These are phyloP conservation scores for Nemania sp. DNA, from an alignment of 2,329 filamentous ascomycete species.

Conservation along the genomic window DNA sequence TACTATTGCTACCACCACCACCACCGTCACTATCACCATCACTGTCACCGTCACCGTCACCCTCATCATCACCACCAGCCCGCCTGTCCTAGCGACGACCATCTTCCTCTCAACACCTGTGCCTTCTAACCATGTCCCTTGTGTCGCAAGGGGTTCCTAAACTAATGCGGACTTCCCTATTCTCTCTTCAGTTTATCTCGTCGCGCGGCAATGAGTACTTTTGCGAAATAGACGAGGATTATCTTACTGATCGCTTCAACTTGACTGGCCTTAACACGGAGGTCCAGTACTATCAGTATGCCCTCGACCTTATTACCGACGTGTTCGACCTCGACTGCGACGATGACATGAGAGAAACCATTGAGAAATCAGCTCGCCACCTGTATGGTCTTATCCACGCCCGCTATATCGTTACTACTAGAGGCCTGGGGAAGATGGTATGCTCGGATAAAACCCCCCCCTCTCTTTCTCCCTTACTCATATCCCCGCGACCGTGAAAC, in stretches of 20 bases:
- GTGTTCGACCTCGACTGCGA: conserved; percentile 99
- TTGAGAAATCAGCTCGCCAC: conserved; percentile 95
- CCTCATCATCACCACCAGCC: no score
- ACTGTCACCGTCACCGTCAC: no score
- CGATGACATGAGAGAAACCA: conserved; percentile 96
- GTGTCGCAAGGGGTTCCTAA: conserved; percentile 2
- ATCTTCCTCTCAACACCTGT: not conserved
- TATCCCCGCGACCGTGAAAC: not conserved
- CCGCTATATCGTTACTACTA: conserved; percentile 93
- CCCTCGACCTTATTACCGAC: conserved; percentile 93
- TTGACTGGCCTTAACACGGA: conserved; percentile 95
- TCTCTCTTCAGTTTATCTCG: conserved; percentile 94
- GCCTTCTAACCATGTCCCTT: not conserved
- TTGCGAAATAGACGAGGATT: conserved; percentile 99
- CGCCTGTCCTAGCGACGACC: no score
- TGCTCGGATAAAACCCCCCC: conserved; percentile 28
- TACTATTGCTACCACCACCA: no score
- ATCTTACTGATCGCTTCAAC: conserved; percentile 97
- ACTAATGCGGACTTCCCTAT: conserved; percentile 28
- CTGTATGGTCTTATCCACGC: conserved; percentile 96
- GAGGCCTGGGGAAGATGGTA: conserved; percentile 96
- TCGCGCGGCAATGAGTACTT: conserved; percentile 98
- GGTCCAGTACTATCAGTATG: conserved; percentile 99
- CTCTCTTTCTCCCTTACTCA: not conserved
- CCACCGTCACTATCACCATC: no score